Evolutionary conservation across 176 grass and related monocot genomes (phyloP), one percentile per base, ranked within the genome.

Genomic region (Avena sativa): DNA sequence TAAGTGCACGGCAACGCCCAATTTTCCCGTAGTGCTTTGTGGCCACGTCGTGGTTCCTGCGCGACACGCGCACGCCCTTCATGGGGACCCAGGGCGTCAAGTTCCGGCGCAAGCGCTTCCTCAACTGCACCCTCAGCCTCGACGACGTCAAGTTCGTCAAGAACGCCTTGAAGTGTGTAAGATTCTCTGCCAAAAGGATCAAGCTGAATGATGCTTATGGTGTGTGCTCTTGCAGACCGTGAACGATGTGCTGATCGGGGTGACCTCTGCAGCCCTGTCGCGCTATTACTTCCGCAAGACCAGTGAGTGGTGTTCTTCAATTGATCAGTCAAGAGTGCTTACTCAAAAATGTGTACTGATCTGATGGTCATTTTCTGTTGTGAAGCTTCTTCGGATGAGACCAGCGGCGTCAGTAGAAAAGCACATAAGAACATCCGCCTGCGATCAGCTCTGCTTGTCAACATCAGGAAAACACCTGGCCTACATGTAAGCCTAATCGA

Each of bases 101-200:
- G 87, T 89, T 91, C 82, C 70, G 67, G 3, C 91, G 51, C 72
- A 94, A 94, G 84, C 90, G 92, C 14, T 87, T 98, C 88, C 90
- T 98, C 55, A 87, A 94, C 89, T 59, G 89, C 38, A 98, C 94
- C 8, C 74, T 98, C 49, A 78, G 34, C 71, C 92, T 98, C 56
- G 90, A 96, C 79, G 97, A 98, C 75, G 79, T 96, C 73, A 98
- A 91, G 88, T 73, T 60, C 68, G 82, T 98, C 72, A 98, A 98
- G 85, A 91, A 91, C 68, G 83, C 82, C 62, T 91, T 96, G 90
- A 86, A 92, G 49, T 98, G 94, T 91, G 97, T 98, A 96, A 96
- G 92, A 61, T 15, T 25, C 76, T 38, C 19, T 25, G 13, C 14
- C 47, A 0, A 48, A 59, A 12, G 10, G 7, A 40, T 87, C 62